Evolutionary conservation across 768 basidiomycete species (phyloP).

Genomic region (Myochromella boudieri): DNA sequence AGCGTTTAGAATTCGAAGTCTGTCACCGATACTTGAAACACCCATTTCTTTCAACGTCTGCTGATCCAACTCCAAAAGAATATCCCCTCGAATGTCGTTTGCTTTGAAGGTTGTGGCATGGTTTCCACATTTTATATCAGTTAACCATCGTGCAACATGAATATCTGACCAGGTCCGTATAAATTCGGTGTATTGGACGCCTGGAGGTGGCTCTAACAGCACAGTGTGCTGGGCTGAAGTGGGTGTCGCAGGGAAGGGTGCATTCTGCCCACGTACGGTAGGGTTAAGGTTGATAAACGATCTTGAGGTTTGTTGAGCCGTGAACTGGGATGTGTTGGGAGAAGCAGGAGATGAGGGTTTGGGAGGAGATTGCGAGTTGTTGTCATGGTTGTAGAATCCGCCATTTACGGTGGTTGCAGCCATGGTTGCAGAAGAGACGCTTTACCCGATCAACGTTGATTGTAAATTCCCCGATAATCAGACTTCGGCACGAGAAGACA

Average conservation of each 20-base stretch:
- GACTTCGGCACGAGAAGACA: not conserved
- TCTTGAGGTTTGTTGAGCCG: conserved; percentile 34
- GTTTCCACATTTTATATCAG: conserved; percentile 69
- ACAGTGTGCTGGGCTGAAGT: conserved; percentile 27
- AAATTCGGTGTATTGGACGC: conserved; percentile 59
- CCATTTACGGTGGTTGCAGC: conserved; percentile 15
- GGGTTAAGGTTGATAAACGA: conserved; percentile 40
- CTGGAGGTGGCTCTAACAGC: conserved; percentile 57
- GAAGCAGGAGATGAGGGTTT: conserved; percentile 46
- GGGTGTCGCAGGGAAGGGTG: conserved; percentile 41
- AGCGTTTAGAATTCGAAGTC: conserved; percentile 82
- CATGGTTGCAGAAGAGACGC: conserved; percentile 9
- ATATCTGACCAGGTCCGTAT: conserved; percentile 71
- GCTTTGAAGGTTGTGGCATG: conserved; percentile 70
- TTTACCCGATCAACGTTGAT: conserved; percentile 12
- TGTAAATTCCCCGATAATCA: conserved; percentile 5
- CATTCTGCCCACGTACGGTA: conserved; percentile 39
- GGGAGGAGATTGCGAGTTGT: conserved; percentile 22
- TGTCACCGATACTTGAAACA: conserved; percentile 85
- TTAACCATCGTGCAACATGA: conserved; percentile 77
- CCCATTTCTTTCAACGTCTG: conserved; percentile 87
- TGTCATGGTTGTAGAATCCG: conserved; percentile 15
- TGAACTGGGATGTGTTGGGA: conserved; percentile 35
- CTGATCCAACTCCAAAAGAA: conserved; percentile 91
- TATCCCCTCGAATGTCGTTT: conserved; percentile 91